Base-by-base conservation (phyloP, 192 early-diverging fungal species). In the Irineochytrium annulatum region DNA sequence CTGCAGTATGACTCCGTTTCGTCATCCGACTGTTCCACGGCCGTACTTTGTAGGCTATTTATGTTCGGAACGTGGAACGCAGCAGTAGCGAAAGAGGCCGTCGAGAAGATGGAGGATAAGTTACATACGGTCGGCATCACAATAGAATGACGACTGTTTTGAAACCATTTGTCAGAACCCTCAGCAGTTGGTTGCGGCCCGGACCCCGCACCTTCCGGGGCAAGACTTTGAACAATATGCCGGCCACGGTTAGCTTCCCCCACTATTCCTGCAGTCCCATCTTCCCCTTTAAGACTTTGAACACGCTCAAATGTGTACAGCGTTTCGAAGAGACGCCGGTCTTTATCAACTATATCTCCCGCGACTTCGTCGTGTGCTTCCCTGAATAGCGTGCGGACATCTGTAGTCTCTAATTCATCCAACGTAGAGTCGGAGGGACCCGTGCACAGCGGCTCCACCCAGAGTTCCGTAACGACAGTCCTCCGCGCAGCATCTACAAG, bases 391-490 rank as follows among this genome's bases (percentile, higher is more conserved):
- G 57, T 44, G 14, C 49, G 17, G 24, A 77, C 52, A 41, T 67
- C 58, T 20, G 5, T 46, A 2, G 45, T 27, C 30, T 16, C 17
- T 27, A 8, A 17, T 13, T 34, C 14, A 29, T n/a, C 43, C 17
- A 68, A 30, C 13, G n/a, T 55, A 4, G 67, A 20, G 11, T 68
- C 63, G 16, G 52, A 61, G 13, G 43, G 58, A 32, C 70, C 74
- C 37, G 62, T 52, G 1, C 57, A 43, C n/a, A 75, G 49, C 1
- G 79, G 76, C 46, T 81, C 79, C 0, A 65, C 65, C 70, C 73
- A 78, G 11, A 78, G 55, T 57, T 81, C 79, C 22, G 76, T 71
- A 0, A 68, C 49, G 30, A 81, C 48, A 3, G 49, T 69, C 31
- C 45, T 52, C 26, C 54, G 34, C 4, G 35, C 26, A 20, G 33